phyloP scores from a whole-genome alignment of 768 basidiomycete genomes.

The Lentinula sp. region DNA sequence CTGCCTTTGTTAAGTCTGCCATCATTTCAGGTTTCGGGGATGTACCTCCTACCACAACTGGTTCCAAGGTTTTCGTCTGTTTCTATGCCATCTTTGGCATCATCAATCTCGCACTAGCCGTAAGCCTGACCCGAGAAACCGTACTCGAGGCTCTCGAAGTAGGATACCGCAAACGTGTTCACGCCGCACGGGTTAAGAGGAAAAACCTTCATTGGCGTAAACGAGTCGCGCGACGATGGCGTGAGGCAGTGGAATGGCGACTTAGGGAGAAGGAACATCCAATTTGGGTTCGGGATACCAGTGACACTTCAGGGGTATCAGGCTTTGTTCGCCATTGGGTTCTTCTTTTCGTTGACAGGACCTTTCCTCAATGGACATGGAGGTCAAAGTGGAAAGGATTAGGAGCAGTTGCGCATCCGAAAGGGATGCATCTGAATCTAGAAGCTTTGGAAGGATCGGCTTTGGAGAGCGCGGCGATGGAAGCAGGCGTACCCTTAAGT shows the following conservation, averaged over 20 bases:
- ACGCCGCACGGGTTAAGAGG: conserved; percentile 37
- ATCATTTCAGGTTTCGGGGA: conserved; percentile 55
- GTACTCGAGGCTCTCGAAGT: conserved; percentile 68
- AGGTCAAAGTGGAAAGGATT: conserved; percentile 12
- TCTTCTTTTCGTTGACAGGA: conserved; percentile 7
- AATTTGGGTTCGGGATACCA: conserved; percentile 45
- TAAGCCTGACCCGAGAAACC: conserved; percentile 61
- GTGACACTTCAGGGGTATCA: neutral
- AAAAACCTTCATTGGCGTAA: conserved; percentile 33
- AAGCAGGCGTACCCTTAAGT: conserved; percentile 57
- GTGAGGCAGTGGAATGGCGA: conserved; percentile 56
- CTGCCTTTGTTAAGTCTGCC: neutral
- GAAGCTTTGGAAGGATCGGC: conserved; percentile 49
- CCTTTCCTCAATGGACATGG: conserved; percentile 12
- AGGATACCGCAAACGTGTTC: conserved; percentile 52
- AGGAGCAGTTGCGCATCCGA: conserved; percentile 22
- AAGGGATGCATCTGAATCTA: conserved; percentile 56
- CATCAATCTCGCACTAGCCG: conserved; percentile 56
- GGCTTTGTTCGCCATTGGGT: neutral
- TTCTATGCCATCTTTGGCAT: conserved; percentile 57
- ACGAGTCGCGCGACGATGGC: conserved; percentile 49
- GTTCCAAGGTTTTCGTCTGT: conserved; percentile 53
- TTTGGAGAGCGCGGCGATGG: conserved; percentile 57
- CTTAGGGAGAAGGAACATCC: conserved; percentile 43
- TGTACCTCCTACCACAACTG: conserved; percentile 45